Evolutionary conservation across 768 basidiomycete species (phyloP), one percentile per base, ranked within the genome.

Genomic region (Tulasnella sp.): DNA sequence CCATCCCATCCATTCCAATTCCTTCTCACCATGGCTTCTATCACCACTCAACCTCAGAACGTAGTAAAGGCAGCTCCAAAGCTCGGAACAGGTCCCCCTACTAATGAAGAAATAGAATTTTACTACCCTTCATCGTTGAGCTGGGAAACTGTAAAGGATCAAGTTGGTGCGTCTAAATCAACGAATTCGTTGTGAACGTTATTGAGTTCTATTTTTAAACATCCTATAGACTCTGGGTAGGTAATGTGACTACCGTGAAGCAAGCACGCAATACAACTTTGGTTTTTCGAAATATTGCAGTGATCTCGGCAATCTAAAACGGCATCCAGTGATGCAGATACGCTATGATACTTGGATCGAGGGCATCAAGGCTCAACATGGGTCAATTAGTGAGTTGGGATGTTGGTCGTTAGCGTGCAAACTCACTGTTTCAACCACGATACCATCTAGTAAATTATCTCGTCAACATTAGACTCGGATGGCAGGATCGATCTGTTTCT

Each of bases 271-370:
- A 34, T n/a, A 40, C 13, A 48, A 20, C 31, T 28, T 19, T 45
- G 29, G 4, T 19, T 25, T 35, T 35, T 16, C 12, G 16, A 16
- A 12, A 12, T 22, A 29, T 27, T 37, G n/a, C 53, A 88, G 86
- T 34, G 84, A 90, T 60, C 74, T 91, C 39, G 84, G 83, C 2
- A 69, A 87, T 32, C 69, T 90, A 45, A 86, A 83, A 61, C 77
- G 86, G 16, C 78, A 89, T 59, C 75, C 65, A 56, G 68, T 65
- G 45, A 71, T 91, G 31, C 86, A 91, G 64, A 57, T 65, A 41
- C 68, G 83, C 42, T 90, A 90, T 57, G 58, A 76, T 33, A 62
- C 64, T 13, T 87, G 82, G 81, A 61, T 65, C 7, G 61, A 61
- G 19, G 75, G 66, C 1, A 74, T 85, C 54, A 74, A 67, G 58